Conservation (phyloP, 306 rosid genomes). For the Senna tora region DNA sequence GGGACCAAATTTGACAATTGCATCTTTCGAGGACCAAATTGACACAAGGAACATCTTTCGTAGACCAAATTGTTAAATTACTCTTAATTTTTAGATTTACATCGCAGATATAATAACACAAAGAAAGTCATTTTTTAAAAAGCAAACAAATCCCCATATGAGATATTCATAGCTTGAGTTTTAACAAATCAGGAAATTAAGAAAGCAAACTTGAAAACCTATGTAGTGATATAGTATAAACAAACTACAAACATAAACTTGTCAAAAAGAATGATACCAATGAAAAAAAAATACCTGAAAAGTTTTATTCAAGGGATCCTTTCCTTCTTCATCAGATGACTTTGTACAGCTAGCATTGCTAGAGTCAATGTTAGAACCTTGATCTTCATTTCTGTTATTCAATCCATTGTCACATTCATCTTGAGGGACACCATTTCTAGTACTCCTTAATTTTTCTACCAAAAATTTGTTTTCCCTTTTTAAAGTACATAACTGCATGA, state of each 20-base stretch:
- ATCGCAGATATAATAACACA: no score
- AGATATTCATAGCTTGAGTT: no score
- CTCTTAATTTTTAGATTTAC: no score
- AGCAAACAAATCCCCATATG: no score
- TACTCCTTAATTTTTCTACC: conserved; percentile 48
- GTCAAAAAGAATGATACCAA: conserved; percentile 8
- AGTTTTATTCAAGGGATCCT: conserved; percentile 47
- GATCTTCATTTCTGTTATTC: conserved; percentile 49
- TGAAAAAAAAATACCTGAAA: conserved; percentile 59
- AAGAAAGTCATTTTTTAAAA: not conserved
- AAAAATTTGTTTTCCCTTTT: conserved; percentile 60
- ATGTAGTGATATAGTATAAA: conserved; percentile 12
- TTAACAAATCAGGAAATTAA: conserved; percentile 23
- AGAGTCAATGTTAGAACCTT: conserved; percentile 48
- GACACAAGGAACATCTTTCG: no score
- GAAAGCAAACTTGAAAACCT: conserved; percentile 13
- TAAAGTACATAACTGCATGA: conserved; percentile 63
- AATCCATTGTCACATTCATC: conserved; percentile 41
- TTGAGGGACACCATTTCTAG: conserved; percentile 34
- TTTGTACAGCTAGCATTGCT: conserved; percentile 51
- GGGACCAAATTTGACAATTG: no score
- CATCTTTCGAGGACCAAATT: no score
- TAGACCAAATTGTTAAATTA: no score
- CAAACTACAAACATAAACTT: no score
- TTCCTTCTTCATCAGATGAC: conserved; percentile 49